Base-by-base conservation (phyloP, 805 yeast species). In the Kodamaea jinghongensis region DNA sequence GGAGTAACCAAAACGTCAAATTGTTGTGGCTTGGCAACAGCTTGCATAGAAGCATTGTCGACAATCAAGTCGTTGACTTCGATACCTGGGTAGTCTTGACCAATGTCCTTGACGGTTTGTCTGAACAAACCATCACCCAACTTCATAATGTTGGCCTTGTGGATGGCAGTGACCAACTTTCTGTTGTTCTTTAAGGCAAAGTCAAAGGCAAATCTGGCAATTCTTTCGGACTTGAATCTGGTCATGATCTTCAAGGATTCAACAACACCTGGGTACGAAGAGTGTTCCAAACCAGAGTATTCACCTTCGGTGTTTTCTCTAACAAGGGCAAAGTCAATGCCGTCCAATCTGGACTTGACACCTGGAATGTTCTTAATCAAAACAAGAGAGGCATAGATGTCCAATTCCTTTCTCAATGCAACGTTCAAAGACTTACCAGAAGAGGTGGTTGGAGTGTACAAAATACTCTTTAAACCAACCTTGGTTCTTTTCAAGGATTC, bases 271-370 rank as follows among this genome's bases (percentile, higher is more conserved):
- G 96, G 95, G 56, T 87, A 93, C 34, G 96, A 86, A 68, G 85
- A 93, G 73, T 93, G 98, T 77, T 91, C 99, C 58, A 93, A 77
- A 58, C 98, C 98, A 38, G 98, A 91, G 76, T 88, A 91, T 72
- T 91, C 98, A 73, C 96, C 97, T 74, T 91, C 98, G 53, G 97
- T 91, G 78, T 93, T 93, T 72, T 93, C 99, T 78, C 99, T 88
- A 63, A 93, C 95, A 51, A 93, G 76, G 29, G 90, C 96, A 61
- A 91, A 78, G 71, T 90, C 96, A 50, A 91, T 86, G 52, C 86
- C 89, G 47, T 83, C 77, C 61, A 89, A 78, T 67, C 90, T 87
- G 45, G 96, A 83, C 67, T 87, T 78, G 49, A 90, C 96, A 66
- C 98, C 98, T 46, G 95, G 93, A 47, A 93, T 79, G 68, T 86